Evolutionary conservation across 805 yeast genomes (phyloP), one percentile per base, ranked within the genome.

Genomic region (Ogataea salicorniae): DNA sequence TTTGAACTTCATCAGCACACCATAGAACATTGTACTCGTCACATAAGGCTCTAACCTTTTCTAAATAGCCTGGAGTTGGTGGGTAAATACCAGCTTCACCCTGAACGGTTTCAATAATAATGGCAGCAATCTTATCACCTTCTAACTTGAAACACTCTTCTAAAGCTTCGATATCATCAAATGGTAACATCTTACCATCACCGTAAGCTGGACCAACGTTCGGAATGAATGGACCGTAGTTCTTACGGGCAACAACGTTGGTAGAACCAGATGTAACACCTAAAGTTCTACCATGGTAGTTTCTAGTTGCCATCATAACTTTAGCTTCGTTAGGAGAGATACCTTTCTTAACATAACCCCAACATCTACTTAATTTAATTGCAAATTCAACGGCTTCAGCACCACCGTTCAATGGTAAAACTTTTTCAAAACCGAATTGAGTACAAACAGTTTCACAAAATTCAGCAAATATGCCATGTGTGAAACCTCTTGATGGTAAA

Each of bases 31-130:
- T 57, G 46, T 64, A 66, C 42, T 59, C 47, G 41, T 58, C 58
- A 48, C 72, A 69, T 3, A 68, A 51, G 39, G 60, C 60, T 40
- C 67, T 57, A 13, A 66, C 67, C 39, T 59, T 58, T 36, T 62
- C 64, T 20, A 64, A 46, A 42, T 56, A 69, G 5, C 62, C 65
- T 13, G 66, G 65, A 39, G 61, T 60, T 23, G 69, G 69, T n/a
- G 67, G 57, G 37, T 59, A 47, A 54, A 70, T 60, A 7, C 72
- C 74, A 16, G 69, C 72, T 34, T 71, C 74, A 20, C 74, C 73
- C 54, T 70, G 74, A 33, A 70, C 62, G 6, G 70, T 66, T 50
- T 70, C 73, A 42, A 69, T 44, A 7, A 70, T 65, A 13, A 68
- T 58, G 16, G 65, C 71, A 9, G 71, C 69, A 26, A 70, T 62